Evolutionary conservation across 257 asterid genomes (phyloP), one percentile per base, ranked within the genome.

Genomic region (Plantago elongata): DNA sequence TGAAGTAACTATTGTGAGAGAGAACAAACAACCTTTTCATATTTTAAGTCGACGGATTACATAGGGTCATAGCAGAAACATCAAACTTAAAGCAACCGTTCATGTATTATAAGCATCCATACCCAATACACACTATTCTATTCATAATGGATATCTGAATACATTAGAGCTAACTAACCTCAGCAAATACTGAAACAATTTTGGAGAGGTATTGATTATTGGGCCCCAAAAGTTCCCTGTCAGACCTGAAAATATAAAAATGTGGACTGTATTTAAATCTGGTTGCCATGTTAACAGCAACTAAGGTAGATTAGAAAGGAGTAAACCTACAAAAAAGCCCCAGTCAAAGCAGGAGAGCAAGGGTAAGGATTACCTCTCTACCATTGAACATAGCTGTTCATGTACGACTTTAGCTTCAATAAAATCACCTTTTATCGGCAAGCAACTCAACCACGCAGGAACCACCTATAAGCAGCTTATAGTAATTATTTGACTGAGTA

Each of bases 341-440:
- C 54, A 51, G 51, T 15, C 22, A 34, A 29, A 57, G 37, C 15
- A 29, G 47, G 2, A 5, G 15, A 4, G 40, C 10, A 42, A 3
- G 44, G 17, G 62, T 65, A 50, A 30, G 47, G 47, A 67, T 27
- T 72, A 83, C 97, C 95, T 82, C 79, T 85, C 98, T 3, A 89
- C 96, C 98, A 92, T 92, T 16, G 89, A 76, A 77, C 97, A 86
- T 54, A 92, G 98, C 79, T 79, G 97, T 56, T 89, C 97, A 42
- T 92, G 97, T 57, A 92, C 98, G 65, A 78, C 93, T 76, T 89
- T 89, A n/a, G 97, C 98, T 80, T 92, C 98, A 59, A 89, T 80
- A n/a, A 84, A 74, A 71, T 92, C 97, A 56, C 90, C 86, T 71
- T 89, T 92, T 74, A 92, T 69, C 0, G 98, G 98, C 76, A 92